A percentile compares a stretch with the other conserved stretches of the same genome.
These are phyloP conservation scores for Oleoguttula mirabilis DNA, from an alignment of 495 filamentous ascomycete species.

Conservation along the genomic window DNA sequence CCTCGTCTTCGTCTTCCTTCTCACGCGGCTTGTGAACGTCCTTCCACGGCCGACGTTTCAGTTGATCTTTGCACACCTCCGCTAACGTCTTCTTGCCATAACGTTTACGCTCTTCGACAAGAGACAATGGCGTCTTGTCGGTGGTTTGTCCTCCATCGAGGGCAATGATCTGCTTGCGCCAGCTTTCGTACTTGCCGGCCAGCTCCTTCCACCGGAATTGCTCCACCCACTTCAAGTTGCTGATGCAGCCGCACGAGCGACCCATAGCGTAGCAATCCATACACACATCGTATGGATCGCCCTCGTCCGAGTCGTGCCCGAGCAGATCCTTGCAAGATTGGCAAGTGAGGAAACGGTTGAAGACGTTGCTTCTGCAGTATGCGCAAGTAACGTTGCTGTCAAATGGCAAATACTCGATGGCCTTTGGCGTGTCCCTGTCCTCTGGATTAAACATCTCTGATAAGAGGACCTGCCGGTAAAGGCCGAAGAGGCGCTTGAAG, in stretches of 20 bases:
- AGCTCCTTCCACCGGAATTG: slow-evolving; percentile 78
- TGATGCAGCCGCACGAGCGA: slow-evolving; percentile 77
- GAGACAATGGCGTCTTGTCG: slow-evolving; percentile 47
- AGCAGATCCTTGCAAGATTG: slow-evolving; percentile 52
- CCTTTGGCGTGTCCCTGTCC: slow-evolving; percentile 32
- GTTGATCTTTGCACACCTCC: slow-evolving; percentile 79
- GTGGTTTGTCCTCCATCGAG: slow-evolving; percentile 48
- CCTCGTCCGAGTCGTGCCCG: slow-evolving; percentile 29
- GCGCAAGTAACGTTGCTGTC: slow-evolving; percentile 89
- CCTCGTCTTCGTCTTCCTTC: slow-evolving; percentile 27
- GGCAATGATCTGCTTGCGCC: slow-evolving; percentile 62
- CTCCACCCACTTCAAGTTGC: slow-evolving; percentile 77
- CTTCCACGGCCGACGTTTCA: slow-evolving; percentile 56
- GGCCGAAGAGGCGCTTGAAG: slow-evolving; percentile 61
- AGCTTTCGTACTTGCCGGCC: slow-evolving; percentile 63
- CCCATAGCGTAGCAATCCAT: slow-evolving; percentile 96
- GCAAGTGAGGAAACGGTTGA: slow-evolving; percentile 93
- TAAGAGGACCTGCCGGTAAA: slow-evolving; percentile 66
- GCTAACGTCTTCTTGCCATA: slow-evolving; percentile 64
- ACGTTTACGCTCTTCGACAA: slow-evolving; percentile 51
- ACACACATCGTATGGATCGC: slow-evolving; percentile 70
- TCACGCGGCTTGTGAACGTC: slow-evolving; percentile 39
- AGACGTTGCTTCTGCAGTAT: slow-evolving; percentile 91
- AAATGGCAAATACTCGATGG: slow-evolving; percentile 61
- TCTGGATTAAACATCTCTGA: slow-evolving; percentile 69